Percentiles rank a stretch among this genome's conserved stretches.
Evolutionary conservation across 73 alveolate genomes (phyloP).

Genomic region (Paramecium primaurelia): DNA sequence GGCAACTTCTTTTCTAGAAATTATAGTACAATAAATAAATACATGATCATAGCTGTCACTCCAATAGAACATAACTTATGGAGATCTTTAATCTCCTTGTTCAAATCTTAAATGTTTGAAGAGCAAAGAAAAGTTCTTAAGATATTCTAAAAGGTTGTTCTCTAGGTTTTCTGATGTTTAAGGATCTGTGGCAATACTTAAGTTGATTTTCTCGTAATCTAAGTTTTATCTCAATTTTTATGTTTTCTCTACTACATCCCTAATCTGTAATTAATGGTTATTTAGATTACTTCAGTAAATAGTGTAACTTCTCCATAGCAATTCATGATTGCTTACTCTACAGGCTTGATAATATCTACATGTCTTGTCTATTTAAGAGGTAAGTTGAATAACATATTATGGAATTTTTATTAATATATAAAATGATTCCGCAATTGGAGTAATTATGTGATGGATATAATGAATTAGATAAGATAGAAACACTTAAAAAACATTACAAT

Average conservation of each 20-base stretch:
- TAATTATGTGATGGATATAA: constrained; percentile 17
- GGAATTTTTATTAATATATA: constrained; percentile 25
- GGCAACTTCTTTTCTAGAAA: background rate
- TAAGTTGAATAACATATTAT: constrained; percentile 30
- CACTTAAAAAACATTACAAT: background rate
- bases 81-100: constrained; percentile 1
- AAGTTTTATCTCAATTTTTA: background rate
- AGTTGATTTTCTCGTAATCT: constrained; percentile 7
- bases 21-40: background rate
- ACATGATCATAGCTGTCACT: constrained; percentile 34
- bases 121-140: background rate
- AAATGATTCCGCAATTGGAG: constrained; percentile 42
- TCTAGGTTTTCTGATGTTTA: background rate
- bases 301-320: background rate
- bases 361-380: constrained; percentile 38
- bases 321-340: background rate
- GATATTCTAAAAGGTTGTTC: background rate
- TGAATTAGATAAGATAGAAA: constrained; percentile 24
- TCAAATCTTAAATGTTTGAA: background rate
- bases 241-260: background rate
- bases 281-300: background rate
- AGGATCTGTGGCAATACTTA: constrained; percentile 23
- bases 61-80: background rate
- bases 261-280: background rate
- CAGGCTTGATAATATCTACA: background rate